Evolutionary conservation across 2,329 filamentous ascomycete genomes (phyloP).

Genomic region (Knufia fluminis): DNA sequence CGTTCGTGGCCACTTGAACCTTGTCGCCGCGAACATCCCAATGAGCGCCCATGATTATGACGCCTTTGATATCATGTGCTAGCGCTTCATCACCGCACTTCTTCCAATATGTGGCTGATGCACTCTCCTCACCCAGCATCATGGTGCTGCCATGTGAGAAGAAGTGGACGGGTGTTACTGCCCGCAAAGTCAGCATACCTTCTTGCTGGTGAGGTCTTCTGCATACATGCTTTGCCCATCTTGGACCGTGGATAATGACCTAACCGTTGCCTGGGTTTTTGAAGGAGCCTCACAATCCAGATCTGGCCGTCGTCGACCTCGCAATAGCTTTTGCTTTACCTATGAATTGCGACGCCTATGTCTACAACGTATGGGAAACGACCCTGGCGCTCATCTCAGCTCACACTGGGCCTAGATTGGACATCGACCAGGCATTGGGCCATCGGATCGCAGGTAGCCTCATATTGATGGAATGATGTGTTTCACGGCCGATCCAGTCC

Average conservation of each 20-base stretch:
- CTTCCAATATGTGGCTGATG: slow-evolving; percentile 57
- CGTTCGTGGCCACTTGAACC: slow-evolving; percentile 51
- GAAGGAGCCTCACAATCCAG: not conserved
- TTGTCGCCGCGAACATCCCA: slow-evolving; percentile 50
- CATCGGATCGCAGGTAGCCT: too few species aligned
- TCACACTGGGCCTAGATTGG: too few species aligned
- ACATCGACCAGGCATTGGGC: too few species aligned
- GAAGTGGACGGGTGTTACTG: slow-evolving; percentile 50
- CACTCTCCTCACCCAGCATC: slow-evolving; percentile 59
- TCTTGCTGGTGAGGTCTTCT: not conserved
- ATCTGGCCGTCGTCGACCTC: not conserved
- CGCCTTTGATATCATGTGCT: slow-evolving; percentile 49
- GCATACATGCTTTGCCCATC: not conserved
- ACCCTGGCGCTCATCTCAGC: too few species aligned
- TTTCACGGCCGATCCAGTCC: too few species aligned
- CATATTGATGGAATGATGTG: too few species aligned
- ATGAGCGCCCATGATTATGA: slow-evolving; percentile 62
- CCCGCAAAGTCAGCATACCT: not conserved
- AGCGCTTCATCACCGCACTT: slow-evolving; percentile 55
- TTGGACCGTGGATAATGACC: not conserved
- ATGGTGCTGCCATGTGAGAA: slow-evolving; percentile 64
- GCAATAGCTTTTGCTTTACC: too few species aligned
- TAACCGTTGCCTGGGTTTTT: not conserved
- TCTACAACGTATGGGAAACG: too few species aligned
- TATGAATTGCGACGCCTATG: too few species aligned